phyloP scores from a whole-genome alignment of 257 asterid species.

The Plantago ovata region DNA sequence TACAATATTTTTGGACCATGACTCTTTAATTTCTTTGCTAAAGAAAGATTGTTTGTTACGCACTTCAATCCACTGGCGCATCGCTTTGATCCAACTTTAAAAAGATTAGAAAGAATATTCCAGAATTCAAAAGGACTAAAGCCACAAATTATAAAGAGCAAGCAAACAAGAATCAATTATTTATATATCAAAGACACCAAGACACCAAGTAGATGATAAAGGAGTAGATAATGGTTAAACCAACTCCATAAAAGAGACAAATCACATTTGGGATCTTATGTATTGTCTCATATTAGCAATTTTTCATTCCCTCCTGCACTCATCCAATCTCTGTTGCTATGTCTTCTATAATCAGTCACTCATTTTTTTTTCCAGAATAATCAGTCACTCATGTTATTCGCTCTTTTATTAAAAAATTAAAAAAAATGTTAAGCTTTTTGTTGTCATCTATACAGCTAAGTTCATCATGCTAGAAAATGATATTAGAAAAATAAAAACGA shows the following conservation, averaged over 20 bases:
- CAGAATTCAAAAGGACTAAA: constrained; percentile 37
- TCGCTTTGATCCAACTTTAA: constrained; percentile 35
- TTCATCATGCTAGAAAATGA: too few relatives aligned
- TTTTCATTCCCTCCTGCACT: constrained; percentile 1
- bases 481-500: too few relatives aligned
- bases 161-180: constrained; percentile 40
- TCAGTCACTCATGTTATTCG: too few relatives aligned
- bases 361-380: too few relatives aligned
- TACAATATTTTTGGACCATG: constrained; percentile 25
- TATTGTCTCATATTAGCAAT: background rate
- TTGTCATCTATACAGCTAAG: too few relatives aligned
- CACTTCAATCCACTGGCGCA: constrained; percentile 37
- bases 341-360: too few relatives aligned
- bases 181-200: constrained; percentile 21
- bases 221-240: constrained; percentile 18
- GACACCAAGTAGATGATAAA: constrained; percentile 24
- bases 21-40: constrained; percentile 31
- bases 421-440: too few relatives aligned
- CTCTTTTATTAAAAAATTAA: too few relatives aligned
- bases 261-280: constrained; percentile 29
- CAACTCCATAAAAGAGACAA: constrained; percentile 29
- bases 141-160: constrained; percentile 37
- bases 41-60: constrained; percentile 32
- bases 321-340: too few relatives aligned
- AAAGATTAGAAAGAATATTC: constrained; percentile 29